Base-by-base conservation (phyloP, 306 rosid species). In the Echinosophora koreensis region DNA sequence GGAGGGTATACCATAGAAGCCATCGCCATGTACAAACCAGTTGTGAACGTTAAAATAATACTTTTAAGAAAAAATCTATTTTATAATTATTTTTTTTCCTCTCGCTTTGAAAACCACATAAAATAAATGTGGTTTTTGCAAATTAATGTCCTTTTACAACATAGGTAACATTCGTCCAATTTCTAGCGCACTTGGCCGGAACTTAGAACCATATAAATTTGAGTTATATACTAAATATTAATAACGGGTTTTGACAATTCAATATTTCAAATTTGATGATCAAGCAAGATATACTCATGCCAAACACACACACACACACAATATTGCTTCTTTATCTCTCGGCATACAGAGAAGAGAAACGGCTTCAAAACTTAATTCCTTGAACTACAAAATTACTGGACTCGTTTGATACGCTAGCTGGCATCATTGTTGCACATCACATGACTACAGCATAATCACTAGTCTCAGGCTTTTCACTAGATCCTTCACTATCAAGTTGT, bases 381-480 rank as follows among this genome's bases (percentile, higher is more conserved):
- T 28, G 42, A 51, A 13, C 32, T 38, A 32, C 32, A 76, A 64
- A 76, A 38, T 38, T 14, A 14, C 1, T 69, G 70, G 63, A 60
- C 69, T 60, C 42, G 41, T 46, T 78, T 32, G 7, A 58, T 54
- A 65, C 42, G 6, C 8, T 8, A 74, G 27, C 65, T 16, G 42
- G 0, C 59, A 30, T 55, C 34, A 59, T 34, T 58, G 76, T 44
- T 39, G 52, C 64, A 37, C 77, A 51, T 68, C 69, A 16, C 57
- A 60, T 14, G 64, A 13, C 65, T 49, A 30, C 27, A 59, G 14
- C 22, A 16, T 17, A 71, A 51, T 18, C 37, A 77, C 80, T n/a
- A 28, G 32, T 76, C 73, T 41, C 57, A 77, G 38, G 14, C 55
- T 38, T 77, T 77, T 77, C 59, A 77, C 74, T 30, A 77, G 59